phyloP scores from a whole-genome alignment of 805 yeast genomes.

The Debaryomyces prosopidis region DNA sequence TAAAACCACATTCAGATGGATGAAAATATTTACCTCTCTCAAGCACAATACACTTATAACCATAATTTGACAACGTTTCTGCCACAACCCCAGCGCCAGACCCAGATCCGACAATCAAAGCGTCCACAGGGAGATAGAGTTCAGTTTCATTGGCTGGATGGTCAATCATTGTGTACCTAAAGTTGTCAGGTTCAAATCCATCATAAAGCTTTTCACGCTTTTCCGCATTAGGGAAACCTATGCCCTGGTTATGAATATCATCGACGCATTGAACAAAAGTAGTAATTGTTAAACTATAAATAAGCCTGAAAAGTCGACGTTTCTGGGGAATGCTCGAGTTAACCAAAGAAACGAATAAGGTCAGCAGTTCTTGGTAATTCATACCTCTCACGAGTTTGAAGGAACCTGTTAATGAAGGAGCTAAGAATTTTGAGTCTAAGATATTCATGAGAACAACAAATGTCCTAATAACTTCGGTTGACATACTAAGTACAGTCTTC shows the following conservation, averaged over 20 bases:
- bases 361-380: constrained; percentile 31
- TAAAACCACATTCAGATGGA: constrained; percentile 32
- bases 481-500: constrained; percentile 13
- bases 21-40: constrained; percentile 51
- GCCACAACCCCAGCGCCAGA: constrained; percentile 56
- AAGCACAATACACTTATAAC: constrained; percentile 44
- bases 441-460: constrained; percentile 24
- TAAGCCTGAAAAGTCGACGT: constrained; percentile 33
- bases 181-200: constrained; percentile 22
- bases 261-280: constrained; percentile 29
- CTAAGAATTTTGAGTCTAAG: constrained; percentile 29
- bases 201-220: constrained; percentile 29
- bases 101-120: constrained; percentile 52
- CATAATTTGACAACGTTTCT: constrained; percentile 42
- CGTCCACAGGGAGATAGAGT: constrained; percentile 42
- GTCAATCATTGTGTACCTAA: constrained; percentile 28
- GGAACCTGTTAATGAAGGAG: constrained; percentile 34
- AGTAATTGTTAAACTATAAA: constrained; percentile 23
- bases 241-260: constrained; percentile 33
- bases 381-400: constrained; percentile 36
- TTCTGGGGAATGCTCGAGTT: constrained; percentile 37
- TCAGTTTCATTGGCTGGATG: constrained; percentile 30
- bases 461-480: constrained; percentile 15
- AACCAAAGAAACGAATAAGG: constrained; percentile 38
- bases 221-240: constrained; percentile 39